These are phyloP conservation scores for Cutaneotrichosporon arboriforme DNA, from an alignment of 1,284 basidiomycete species.

Conservation along the genomic window DNA sequence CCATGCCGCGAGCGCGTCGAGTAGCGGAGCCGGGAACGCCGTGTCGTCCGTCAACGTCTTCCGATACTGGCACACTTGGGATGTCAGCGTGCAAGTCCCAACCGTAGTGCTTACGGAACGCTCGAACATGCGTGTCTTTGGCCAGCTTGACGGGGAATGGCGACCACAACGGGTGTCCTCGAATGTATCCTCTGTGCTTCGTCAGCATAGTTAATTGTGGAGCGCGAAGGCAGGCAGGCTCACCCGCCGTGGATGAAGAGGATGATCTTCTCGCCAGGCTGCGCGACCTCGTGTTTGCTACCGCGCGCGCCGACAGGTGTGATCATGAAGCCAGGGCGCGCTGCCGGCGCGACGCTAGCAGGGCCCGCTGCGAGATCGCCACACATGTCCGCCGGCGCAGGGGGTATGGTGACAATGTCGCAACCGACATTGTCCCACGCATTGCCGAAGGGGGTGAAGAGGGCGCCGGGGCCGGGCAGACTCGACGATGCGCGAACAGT, in stretches of 20 bases:
- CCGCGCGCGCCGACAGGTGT: constrained; percentile 10
- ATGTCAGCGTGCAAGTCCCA: background rate
- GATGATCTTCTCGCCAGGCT: constrained; percentile 23
- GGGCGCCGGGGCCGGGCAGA: background rate
- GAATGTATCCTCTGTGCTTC: constrained; percentile 21
- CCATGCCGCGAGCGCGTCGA: constrained; percentile 21
- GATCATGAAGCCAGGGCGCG: constrained; percentile 18
- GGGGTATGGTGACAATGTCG: background rate
- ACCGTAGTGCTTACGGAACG: constrained; percentile 1
- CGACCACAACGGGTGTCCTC: constrained; percentile 16
- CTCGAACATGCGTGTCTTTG: constrained; percentile 7
- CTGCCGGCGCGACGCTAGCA: background rate
- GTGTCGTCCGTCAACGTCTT: constrained; percentile 7
- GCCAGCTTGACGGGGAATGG: constrained; percentile 11
- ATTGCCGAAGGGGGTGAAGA: background rate
- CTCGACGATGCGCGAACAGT: background rate
- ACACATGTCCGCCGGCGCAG: background rate
- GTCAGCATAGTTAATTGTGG: background rate
- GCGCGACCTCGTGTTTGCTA: constrained; percentile 7
- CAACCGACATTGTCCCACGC: background rate
- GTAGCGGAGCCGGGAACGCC: constrained; percentile 17
- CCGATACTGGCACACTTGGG: constrained; percentile 13
- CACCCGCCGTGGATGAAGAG: constrained; percentile 24
- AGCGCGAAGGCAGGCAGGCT: background rate
- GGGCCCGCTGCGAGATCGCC: background rate